Base-by-base conservation (phyloP, 1,139 yeast species). In the Waltiozyma sp. region DNA sequence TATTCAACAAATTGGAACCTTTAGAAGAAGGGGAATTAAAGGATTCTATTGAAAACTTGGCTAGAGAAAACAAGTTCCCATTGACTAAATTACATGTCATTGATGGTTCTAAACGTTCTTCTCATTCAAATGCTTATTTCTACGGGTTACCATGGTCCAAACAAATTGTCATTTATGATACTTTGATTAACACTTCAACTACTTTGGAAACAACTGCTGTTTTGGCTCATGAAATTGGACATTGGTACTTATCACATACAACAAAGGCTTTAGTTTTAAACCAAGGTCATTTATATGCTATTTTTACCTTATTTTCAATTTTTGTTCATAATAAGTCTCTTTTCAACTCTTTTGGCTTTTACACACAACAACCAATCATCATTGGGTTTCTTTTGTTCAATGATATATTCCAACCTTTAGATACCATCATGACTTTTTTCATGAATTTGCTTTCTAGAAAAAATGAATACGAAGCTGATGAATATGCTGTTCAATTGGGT, bases 121-220 rank as follows among this genome's bases (percentile, higher is more conserved):
- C 95, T 14, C 98, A 91, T 64, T 89, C 97, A 7, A 91, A 91
- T 59, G 98, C 98, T 38, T 91, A 86, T 63, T 91, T 91, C 60
- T 78, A 85, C 52, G 98, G 98, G 6, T 72, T 91, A 55, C 98
- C 98, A 39, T 89, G 96, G 93, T 80, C 88, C 45, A 91, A 91
- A 65, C 91, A 89, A 62, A 91, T 91, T 64, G 97, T 91, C 41
- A 73, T 91, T 43, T 91, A 72, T 60, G 98, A 91, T 57, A 91
- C 97, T 9, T 73, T 91, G 64, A 80, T 91, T 51, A 80, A 84
- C 48, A 83, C 85, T 45, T 80, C 89, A 28, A 67, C 88, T 31
- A 74, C 77, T 31, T 75, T 74, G 40, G 95, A 91, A 63, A 85
- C 89, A 28, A 87, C 89, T 43, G 96, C 98, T 38, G 95, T 91